A percentile compares a stretch with the other conserved stretches of the same genome.
These are phyloP conservation scores for Lentinula aciculospora DNA, from an alignment of 768 basidiomycete species.

Conservation along the genomic window DNA sequence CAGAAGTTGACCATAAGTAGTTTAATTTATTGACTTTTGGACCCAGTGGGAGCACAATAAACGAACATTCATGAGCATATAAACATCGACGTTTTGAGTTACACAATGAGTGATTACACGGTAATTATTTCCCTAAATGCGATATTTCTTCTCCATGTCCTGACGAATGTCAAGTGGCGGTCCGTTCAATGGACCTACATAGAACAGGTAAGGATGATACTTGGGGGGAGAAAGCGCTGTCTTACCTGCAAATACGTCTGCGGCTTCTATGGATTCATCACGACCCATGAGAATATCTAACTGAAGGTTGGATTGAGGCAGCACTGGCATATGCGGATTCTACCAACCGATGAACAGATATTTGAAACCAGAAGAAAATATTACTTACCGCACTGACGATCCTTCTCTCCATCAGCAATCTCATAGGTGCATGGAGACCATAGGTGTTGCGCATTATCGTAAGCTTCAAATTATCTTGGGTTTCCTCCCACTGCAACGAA, in stretches of 20 bases:
- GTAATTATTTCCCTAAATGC: constrained; percentile 26
- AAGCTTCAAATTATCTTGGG: constrained; percentile 83
- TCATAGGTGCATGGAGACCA: constrained; percentile 86
- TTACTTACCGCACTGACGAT: constrained; percentile 67
- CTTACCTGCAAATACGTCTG: constrained; percentile 78
- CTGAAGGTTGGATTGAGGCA: constrained; percentile 72
- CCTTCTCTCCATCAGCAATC: constrained; percentile 91
- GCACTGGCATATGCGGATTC: constrained; percentile 62
- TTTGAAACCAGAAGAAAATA: neutral
- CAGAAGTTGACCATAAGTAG: too few relatives aligned
- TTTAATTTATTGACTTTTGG: too few relatives aligned
- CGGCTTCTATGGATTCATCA: constrained; percentile 75
- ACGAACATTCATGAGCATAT: too few relatives aligned
- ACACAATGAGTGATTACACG: neutral
- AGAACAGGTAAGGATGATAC: neutral
- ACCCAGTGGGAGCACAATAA: too few relatives aligned
- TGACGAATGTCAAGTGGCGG: constrained; percentile 51
- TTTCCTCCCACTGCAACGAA: constrained; percentile 78
- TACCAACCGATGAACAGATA: constrained; percentile 20
- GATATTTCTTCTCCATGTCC: constrained; percentile 60
- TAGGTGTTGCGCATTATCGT: constrained; percentile 79
- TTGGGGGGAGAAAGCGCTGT: neutral
- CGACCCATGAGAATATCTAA: constrained; percentile 92
- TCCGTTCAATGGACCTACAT: constrained; percentile 48
- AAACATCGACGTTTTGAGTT: too few relatives aligned